A percentile compares a stretch with the other conserved stretches of the same genome.
phyloP scores from a whole-genome alignment of 371 early-diverging fungal species.

The Thermomucor indicae-seudaticae region DNA sequence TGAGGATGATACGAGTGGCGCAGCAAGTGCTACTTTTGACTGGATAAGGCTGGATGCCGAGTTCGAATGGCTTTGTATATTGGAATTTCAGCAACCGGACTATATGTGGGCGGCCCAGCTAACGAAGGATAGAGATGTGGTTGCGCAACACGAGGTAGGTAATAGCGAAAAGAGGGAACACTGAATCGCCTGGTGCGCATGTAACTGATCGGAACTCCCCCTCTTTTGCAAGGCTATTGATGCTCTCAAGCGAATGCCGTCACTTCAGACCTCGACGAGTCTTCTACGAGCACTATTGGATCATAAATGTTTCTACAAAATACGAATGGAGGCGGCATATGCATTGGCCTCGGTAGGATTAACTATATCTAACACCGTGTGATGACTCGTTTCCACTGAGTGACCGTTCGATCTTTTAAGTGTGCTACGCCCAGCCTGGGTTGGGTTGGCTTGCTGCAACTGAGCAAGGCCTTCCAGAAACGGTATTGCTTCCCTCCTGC shows the following conservation, averaged over 20 bases:
- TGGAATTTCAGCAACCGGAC: conserved; percentile 90
- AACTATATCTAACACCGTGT: conserved; percentile 4
- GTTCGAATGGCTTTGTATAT: conserved; percentile 87
- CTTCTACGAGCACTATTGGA: conserved; percentile 78
- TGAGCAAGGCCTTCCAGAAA: conserved; percentile 72
- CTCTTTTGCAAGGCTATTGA: conserved; percentile 53
- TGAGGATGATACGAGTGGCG: conserved; percentile 66
- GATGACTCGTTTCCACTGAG: neutral
- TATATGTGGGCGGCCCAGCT: conserved; percentile 97
- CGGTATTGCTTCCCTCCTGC: conserved; percentile 62
- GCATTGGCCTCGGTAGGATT: conserved; percentile 66
- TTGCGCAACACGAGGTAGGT: conserved; percentile 85
- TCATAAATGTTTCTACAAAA: conserved; percentile 83
- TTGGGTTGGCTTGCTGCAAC: conserved; percentile 72
- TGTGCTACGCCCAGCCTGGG: conserved; percentile 55
- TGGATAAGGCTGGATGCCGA: conserved; percentile 98
- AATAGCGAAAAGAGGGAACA: neutral
- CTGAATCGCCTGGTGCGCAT: neutral
- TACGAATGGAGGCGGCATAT: conserved; percentile 90
- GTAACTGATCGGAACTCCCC: too few species aligned
- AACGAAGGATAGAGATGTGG: conserved; percentile 91
- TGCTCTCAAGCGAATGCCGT: conserved; percentile 63
- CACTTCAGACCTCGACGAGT: conserved; percentile 68
- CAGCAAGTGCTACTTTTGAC: conserved; percentile 81
- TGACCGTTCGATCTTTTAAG: conserved; percentile 10